Conservation (phyloP, 345 rosid genomes). For the Pistacia integerrima region DNA sequence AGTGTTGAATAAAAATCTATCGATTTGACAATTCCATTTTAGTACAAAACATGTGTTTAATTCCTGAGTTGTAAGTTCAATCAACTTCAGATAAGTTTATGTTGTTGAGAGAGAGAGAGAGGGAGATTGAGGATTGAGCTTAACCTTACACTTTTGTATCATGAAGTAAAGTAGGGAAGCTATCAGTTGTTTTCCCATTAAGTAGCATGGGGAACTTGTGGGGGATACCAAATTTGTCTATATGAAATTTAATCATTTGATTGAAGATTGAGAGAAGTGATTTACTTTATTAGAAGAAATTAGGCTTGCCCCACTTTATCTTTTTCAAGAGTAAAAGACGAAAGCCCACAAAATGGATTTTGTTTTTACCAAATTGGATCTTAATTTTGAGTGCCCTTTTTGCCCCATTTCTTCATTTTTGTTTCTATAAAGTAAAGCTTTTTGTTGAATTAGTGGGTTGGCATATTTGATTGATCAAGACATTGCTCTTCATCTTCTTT, state of each 20-base stretch:
- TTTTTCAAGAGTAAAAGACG: not conserved
- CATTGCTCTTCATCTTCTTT: not conserved
- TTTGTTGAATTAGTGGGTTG: not conserved
- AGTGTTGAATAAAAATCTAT: too few species aligned
- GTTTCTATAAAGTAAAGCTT: not conserved
- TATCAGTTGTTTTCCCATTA: constrained; percentile 1
- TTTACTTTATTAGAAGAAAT: not conserved
- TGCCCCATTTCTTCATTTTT: not conserved
- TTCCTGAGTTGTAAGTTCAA: not conserved
- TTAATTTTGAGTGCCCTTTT: not conserved
- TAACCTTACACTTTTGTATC: not conserved
- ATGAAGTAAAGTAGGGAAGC: not conserved
- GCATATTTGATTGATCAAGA: not conserved
- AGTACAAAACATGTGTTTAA: not conserved
- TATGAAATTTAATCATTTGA: not conserved
- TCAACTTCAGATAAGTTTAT: constrained; percentile 17
- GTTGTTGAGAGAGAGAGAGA: constrained; percentile 9
- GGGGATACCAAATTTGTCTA: not conserved
- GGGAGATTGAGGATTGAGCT: constrained; percentile 2
- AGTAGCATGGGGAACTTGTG: constrained; percentile 16
- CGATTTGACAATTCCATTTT: too few species aligned
- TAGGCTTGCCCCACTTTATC: not conserved
- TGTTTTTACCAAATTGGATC: not conserved
- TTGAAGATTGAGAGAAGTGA: not conserved
- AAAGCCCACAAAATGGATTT: not conserved